These are phyloP conservation scores for Metarhizium brunneum DNA, from an alignment of 2,329 filamentous ascomycete genomes.

Conservation along the genomic window DNA sequence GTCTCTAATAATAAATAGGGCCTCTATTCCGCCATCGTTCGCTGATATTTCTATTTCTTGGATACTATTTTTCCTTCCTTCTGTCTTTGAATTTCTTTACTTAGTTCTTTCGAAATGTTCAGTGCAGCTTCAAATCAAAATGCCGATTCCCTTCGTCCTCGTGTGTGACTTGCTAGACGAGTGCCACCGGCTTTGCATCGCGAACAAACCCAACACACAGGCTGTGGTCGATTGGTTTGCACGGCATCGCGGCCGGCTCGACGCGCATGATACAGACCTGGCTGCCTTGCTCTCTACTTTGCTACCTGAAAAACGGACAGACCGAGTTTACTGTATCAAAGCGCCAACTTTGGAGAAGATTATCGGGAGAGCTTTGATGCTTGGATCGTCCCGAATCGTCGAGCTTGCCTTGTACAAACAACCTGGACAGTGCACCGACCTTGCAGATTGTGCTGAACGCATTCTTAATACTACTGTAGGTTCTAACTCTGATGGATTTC, in stretches of 20 bases:
- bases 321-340: conserved; percentile 69
- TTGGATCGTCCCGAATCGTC: conserved; percentile 51
- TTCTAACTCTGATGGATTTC: conserved; percentile 1
- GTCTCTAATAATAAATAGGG: not conserved
- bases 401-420: conserved; percentile 55
- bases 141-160: conserved; percentile 59
- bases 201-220: conserved; percentile 21
- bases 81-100: not conserved
- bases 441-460: conserved; percentile 61
- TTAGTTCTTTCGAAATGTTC: not conserved
- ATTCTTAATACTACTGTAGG: conserved; percentile 53
- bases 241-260: conserved; percentile 48
- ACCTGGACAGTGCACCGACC: conserved; percentile 50
- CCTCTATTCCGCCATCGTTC: not conserved
- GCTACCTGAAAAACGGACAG: conserved; percentile 65
- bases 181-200: conserved; percentile 40
- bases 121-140: conserved; percentile 18
- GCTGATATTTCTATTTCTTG: not conserved
- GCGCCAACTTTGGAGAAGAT: conserved; percentile 51
- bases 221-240: conserved; percentile 59
- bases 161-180: conserved; percentile 67
- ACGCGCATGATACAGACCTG: conserved; percentile 45
- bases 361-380: conserved; percentile 55
- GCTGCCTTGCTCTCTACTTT: conserved; percentile 65
- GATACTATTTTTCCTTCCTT: not conserved